Percentiles rank a stretch among this genome's conserved stretches.
Evolutionary conservation across 306 rosid genomes (phyloP).

Genomic region (Leucaena leucocephala): DNA sequence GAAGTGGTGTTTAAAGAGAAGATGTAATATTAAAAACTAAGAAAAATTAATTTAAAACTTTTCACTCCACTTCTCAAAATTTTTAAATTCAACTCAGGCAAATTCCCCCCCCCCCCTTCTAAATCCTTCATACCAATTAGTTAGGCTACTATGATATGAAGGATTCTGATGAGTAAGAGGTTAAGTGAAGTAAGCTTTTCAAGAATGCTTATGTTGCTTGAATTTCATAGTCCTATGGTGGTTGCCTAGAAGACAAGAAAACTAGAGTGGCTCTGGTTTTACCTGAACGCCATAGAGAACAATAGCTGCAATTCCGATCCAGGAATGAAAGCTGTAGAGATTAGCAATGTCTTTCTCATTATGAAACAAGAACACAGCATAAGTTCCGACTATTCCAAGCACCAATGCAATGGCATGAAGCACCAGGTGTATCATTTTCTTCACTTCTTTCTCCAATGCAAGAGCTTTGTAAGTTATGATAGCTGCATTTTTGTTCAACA

Average conservation of each 20-base stretch:
- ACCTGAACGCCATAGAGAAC: constrained; percentile 83
- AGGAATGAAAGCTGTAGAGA: constrained; percentile 91
- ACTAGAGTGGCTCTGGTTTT: constrained; percentile 24
- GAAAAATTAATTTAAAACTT: too few species aligned
- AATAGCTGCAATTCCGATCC: constrained; percentile 87
- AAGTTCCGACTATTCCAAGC: constrained; percentile 73
- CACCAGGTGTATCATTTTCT: constrained; percentile 74
- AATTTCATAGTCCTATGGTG: too few species aligned
- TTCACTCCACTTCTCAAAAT: too few species aligned
- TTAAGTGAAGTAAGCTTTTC: neutral
- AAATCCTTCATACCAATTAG: too few species aligned
- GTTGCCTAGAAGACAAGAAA: neutral
- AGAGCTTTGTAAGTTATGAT: constrained; percentile 75
- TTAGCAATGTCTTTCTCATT: constrained; percentile 73
- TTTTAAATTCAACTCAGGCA: too few species aligned
- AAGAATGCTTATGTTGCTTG: neutral
- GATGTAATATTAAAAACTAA: too few species aligned
- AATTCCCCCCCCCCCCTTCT: too few species aligned
- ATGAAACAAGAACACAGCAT: constrained; percentile 75
- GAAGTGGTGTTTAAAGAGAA: too few species aligned
- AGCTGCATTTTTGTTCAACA: constrained; percentile 58
- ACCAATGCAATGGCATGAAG: constrained; percentile 70
- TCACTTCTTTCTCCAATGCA: constrained; percentile 67
- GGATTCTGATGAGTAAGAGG: too few species aligned
- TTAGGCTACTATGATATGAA: too few species aligned